phyloP scores from a whole-genome alignment of 805 yeast species.

The Candida manassasensis region DNA sequence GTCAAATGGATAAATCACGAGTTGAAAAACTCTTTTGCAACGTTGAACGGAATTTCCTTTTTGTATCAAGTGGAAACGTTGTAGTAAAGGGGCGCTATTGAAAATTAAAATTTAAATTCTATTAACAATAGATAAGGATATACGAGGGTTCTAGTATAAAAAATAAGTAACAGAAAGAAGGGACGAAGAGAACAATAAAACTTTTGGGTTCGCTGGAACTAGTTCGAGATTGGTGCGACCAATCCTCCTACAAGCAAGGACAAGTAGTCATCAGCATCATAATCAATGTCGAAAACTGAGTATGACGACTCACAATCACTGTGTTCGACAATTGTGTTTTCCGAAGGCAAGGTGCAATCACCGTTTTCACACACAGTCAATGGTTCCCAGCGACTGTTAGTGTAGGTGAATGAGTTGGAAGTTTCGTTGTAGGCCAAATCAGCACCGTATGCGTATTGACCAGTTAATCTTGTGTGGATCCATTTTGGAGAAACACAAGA shows the following conservation, averaged over 20 bases:
- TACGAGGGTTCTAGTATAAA: too few relatives aligned
- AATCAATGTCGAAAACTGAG: slow-evolving; percentile 46
- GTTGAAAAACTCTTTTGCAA: too few relatives aligned
- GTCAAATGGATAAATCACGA: too few relatives aligned
- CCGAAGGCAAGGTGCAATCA: slow-evolving; percentile 42
- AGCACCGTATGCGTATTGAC: slow-evolving; percentile 29
- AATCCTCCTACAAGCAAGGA: slow-evolving; percentile 14
- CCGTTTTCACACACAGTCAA: slow-evolving; percentile 35
- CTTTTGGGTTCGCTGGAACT: not conserved
- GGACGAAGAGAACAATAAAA: not conserved
- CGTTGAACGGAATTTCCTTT: too few relatives aligned
- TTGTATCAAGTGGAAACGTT: too few relatives aligned
- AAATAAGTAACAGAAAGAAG: not conserved
- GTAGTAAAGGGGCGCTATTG: too few relatives aligned
- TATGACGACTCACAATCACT: slow-evolving; percentile 40
- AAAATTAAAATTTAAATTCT: too few relatives aligned
- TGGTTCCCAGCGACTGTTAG: slow-evolving; percentile 12
- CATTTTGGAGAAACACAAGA: slow-evolving; percentile 41
- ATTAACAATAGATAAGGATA: too few relatives aligned
- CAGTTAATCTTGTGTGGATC: slow-evolving; percentile 44
- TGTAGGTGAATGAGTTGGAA: slow-evolving; percentile 22
- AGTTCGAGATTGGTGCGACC: slow-evolving; percentile 10
- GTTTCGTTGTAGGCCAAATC: slow-evolving; percentile 37
- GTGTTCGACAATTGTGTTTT: slow-evolving; percentile 25
- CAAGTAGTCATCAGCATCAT: slow-evolving; percentile 30